A percentile compares a stretch with the other conserved stretches of the same genome.
phyloP scores from a whole-genome alignment of 2,329 filamentous ascomycete genomes.

The Furcasterigmium sp. region DNA sequence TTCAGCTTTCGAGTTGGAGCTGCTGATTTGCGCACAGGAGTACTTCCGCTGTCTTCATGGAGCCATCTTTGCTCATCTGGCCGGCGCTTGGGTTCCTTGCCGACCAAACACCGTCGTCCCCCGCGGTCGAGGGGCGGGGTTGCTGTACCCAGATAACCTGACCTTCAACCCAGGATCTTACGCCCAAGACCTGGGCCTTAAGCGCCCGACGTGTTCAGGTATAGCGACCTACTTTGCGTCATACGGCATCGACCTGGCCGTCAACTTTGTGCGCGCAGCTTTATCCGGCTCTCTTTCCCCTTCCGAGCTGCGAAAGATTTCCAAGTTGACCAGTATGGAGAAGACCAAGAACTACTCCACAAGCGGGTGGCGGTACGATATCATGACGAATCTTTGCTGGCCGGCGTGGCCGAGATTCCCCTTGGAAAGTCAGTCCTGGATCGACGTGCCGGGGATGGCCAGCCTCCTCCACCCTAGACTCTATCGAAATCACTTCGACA shows the following conservation, averaged over 20 bases:
- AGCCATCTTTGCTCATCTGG: not conserved
- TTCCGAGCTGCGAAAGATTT: not conserved
- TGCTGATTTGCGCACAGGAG: not conserved
- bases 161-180: not conserved
- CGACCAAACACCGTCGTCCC: not conserved
- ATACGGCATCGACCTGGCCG: not conserved
- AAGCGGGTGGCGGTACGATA: not conserved
- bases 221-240: not conserved
- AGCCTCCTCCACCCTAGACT: not conserved
- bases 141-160: not conserved
- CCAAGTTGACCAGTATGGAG: not conserved
- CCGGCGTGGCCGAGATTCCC: too few relatives aligned
- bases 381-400: not conserved
- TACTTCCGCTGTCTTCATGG: not conserved
- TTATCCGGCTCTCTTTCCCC: not conserved
- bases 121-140: not conserved
- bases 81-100: not conserved
- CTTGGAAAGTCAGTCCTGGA: not conserved
- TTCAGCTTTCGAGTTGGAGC: not conserved
- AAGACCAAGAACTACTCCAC: not conserved
- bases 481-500: not conserved
- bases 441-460: not conserved
- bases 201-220: not conserved
- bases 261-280: not conserved
- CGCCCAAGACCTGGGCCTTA: not conserved